Evolutionary conservation across 257 asterid genomes (phyloP).

Genomic region (Solanum neorickii): DNA sequence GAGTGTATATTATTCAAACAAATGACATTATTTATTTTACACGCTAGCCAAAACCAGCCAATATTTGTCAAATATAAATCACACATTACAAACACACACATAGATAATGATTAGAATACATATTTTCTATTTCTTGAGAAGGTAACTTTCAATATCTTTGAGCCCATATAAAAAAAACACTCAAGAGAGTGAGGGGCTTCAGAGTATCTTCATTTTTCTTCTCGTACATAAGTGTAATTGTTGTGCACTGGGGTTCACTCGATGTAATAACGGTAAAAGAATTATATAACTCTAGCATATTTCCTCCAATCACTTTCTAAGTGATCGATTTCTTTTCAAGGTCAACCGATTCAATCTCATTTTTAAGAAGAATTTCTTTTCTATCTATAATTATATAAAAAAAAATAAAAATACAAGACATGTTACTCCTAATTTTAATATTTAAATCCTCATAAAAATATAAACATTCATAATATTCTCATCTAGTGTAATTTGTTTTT

Average conservation of each 20-base stretch:
- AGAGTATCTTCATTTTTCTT: constrained; percentile 4
- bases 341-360: background rate
- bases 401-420: background rate
- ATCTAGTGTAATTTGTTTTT: background rate
- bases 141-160: background rate
- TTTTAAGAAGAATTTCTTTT: background rate
- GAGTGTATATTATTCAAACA: too few species aligned
- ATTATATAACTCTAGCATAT: background rate
- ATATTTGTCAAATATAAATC: too few species aligned
- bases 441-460: background rate
- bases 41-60: too few species aligned
- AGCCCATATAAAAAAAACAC: background rate
- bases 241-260: background rate
- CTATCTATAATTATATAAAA: background rate
- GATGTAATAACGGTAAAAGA: background rate
- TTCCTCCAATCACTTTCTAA: background rate
- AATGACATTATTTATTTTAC: too few species aligned
- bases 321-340: background rate
- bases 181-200: background rate
- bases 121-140: background rate
- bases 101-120: too few species aligned
- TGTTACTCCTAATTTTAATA: background rate
- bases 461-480: background rate
- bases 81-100: too few species aligned
- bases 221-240: background rate